Base-by-base conservation (phyloP, 1,284 basidiomycete genomes). In the Ustilago nuda region DNA sequence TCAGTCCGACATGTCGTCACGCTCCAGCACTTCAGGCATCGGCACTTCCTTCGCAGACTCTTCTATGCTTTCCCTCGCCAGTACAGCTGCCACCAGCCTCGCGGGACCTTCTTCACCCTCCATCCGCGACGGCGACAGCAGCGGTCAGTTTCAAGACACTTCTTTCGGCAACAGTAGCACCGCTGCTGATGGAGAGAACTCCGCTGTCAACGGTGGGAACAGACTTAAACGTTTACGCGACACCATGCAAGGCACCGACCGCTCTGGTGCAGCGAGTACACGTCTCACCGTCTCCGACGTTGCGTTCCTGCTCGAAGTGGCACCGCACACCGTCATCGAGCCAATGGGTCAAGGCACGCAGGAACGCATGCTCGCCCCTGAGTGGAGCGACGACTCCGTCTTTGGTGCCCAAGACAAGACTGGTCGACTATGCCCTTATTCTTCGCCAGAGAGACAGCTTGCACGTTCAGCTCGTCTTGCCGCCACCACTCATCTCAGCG, bases 331-430 rank as follows among this genome's bases (percentile, higher is more conserved):
- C 0, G 72, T 84, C 23, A 80, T 85, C 27, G 84, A 85, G 61
- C 82, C 84, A 2, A 68, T 85, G 48, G 84, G 84, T 4, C 76
- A 81, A 46, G 79, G 82, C 8, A 70, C 82, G n/a, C 69, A 77
- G 23, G 83, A 84, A 58, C 73, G 83, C 2, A 65, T 85, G 48
- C 66, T 85, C 2, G 78, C 73, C 4, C 78, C 84, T 2, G 84
- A 84, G 15, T 76, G 67, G 66, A 61, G 60, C 15, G 74, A 79
- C 35, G 72, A 77, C 8, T 30, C 33, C 2, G 27, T 52, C 4
- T 37, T 57, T 17, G 64, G 46, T 12, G 66, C 15, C 9, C 56
- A 65, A 3, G 75, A 69, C n/a, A 63, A 66, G 13, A 15, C 30
- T 13, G 56, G 12, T 5, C 43, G 56, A 5, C n/a, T 56, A 2